Base-by-base conservation (phyloP, 805 yeast genomes). In the Schizosaccharomyces japonicus region DNA sequence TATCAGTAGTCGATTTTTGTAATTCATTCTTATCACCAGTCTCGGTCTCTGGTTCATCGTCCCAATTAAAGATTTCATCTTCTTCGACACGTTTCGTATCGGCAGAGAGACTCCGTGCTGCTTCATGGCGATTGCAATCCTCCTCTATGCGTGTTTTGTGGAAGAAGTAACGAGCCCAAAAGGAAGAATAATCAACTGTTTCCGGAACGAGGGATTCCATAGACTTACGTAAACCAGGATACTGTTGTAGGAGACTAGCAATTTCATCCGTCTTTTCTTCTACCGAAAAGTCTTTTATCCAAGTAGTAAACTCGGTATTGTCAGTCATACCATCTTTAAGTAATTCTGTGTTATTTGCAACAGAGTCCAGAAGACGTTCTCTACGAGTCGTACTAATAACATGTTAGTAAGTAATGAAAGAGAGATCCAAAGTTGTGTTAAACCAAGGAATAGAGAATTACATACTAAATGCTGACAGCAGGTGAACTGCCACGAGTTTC, bases 21-120 rank as follows among this genome's bases (percentile, higher is more conserved):
- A 27, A 11, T 11, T 44, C 3, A 58, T 58, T 6, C 34, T 45
- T 19, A 17, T 47, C 32, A 19, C 19, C 39, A 31, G 13, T 29
- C 7, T 29, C 27, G 28, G 39, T 23, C n/a, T 23, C 28, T 26
- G 31, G 21, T 44, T 21, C 33, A 19, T 26, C 47, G 6, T 19
- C 49, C 32, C 30, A 25, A 45, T 29, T 27, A 28, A 45, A 28
- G 8, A 31, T 45, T 45, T 28, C 39, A 15, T 33, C 44, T 31
- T 45, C 58, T 53, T 1, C 45, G 59, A 6, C 58, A 55, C 25
- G 49, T 48, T 7, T 53, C 60, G 44, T 39, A 57, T 23, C 53
- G 53, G 3, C 44, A 5, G 13, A 17, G 15, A 17, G 15, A 15
- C 36, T 29, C 15, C 15, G 39, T 5, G 23, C 21, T n/a, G 4